Evolutionary conservation across 371 early-diverging fungal species (phyloP).

Genomic region (Homolaphlyctis polyrhiza): DNA sequence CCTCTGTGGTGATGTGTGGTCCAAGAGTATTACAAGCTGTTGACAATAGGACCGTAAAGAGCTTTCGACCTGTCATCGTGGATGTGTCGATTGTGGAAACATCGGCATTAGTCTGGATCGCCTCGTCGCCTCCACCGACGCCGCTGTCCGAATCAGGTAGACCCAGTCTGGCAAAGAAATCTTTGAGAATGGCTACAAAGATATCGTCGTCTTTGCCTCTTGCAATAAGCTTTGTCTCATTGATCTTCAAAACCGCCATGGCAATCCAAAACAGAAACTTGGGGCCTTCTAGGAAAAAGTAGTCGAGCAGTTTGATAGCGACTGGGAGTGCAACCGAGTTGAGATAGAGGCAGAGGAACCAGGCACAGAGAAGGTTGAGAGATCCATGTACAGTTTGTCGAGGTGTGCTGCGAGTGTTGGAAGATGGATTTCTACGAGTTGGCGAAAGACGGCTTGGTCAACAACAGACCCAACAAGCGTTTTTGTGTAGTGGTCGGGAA

Average conservation of each 20-base stretch:
- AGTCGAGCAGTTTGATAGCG: conserved; percentile 40
- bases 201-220: conserved; percentile 54
- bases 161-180: conserved; percentile 36
- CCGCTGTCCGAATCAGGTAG: conserved; percentile 5
- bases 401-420: conserved; percentile 49
- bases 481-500: conserved; percentile 63
- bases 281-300: conserved; percentile 56
- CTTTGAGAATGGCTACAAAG: conserved; percentile 42
- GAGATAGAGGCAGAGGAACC: conserved; percentile 62
- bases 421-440: conserved; percentile 42
- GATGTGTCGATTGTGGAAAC: conserved; percentile 14
- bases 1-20: conserved; percentile 24
- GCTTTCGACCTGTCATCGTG: conserved; percentile 19
- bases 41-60: conserved; percentile 26
- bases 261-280: conserved; percentile 57
- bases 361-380: conserved; percentile 59
- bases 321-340: conserved; percentile 42
- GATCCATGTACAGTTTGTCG: conserved; percentile 47
- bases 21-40: conserved; percentile 32
- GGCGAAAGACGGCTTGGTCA: conserved; percentile 56
- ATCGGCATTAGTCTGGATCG: conserved; percentile 8
- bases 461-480: conserved; percentile 60
- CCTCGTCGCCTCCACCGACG: not conserved
- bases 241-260: conserved; percentile 53
- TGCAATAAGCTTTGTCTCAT: conserved; percentile 38